Evolutionary conservation across 2,329 filamentous ascomycete genomes (phyloP).

Genomic region (Reticulascus tulasneorum): DNA sequence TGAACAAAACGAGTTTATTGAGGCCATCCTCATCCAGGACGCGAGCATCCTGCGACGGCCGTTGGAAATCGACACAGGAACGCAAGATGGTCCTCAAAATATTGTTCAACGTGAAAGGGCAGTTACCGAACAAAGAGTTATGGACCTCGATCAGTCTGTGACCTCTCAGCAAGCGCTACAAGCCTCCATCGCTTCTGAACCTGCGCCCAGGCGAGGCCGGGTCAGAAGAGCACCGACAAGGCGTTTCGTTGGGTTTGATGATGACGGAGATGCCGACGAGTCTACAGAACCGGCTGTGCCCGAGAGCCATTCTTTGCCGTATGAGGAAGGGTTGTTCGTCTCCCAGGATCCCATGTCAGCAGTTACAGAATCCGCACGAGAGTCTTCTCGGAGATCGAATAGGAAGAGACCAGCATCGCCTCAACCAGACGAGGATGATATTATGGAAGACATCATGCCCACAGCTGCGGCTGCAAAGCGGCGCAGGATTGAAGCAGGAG

Average conservation of each 20-base stretch:
- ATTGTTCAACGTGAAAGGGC: constrained; percentile 13
- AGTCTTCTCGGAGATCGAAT: constrained; percentile 21
- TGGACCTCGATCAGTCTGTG: constrained; percentile 21
- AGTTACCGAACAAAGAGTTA: constrained; percentile 9
- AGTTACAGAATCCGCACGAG: no score
- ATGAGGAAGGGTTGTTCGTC: constrained; percentile 50
- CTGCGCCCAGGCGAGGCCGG: constrained; percentile 17
- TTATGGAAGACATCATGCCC: constrained; percentile 71
- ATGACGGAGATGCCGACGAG: constrained; percentile 36
- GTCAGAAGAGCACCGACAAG: constrained; percentile 26
- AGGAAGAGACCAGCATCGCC: constrained; percentile 43
- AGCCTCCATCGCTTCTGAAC: constrained; percentile 14
- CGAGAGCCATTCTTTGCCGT: constrained; percentile 1
- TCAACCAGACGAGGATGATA: constrained; percentile 48
- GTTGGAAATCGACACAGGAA: constrained; percentile 52
- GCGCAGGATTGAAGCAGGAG: constrained; percentile 61
- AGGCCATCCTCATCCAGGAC: constrained; percentile 81
- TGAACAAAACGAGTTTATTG: constrained; percentile 86
- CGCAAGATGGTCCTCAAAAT: constrained; percentile 21
- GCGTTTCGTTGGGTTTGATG: constrained; percentile 72
- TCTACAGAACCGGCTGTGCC: constrained; percentile 24
- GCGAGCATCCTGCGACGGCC: constrained; percentile 66
- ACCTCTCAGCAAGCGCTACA: constrained; percentile 7
- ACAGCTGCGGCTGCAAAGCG: constrained; percentile 75
- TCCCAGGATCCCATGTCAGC: constrained; percentile 49